Percentiles rank a stretch among this genome's conserved stretches.
These are phyloP conservation scores for Starmerella tilneyi DNA, from an alignment of 805 yeast species.

Conservation along the genomic window DNA sequence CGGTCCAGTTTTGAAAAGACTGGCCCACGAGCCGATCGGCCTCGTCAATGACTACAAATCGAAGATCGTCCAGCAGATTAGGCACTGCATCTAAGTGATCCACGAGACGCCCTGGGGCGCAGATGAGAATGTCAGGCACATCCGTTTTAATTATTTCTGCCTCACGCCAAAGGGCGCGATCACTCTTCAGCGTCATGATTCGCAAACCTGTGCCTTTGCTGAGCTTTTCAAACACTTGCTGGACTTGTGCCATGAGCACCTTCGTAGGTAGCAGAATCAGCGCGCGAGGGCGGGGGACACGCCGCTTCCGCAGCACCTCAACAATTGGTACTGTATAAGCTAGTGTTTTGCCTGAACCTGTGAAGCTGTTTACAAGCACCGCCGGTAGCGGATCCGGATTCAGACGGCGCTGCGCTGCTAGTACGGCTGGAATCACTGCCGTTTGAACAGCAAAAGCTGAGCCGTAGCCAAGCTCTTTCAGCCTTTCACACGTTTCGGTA, in stretches of 20 bases:
- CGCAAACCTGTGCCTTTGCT: slow-evolving; percentile 57
- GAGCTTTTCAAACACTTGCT: slow-evolving; percentile 47
- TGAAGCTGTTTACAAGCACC: slow-evolving; percentile 79
- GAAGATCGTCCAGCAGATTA: slow-evolving; percentile 51
- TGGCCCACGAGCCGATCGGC: slow-evolving; percentile 93
- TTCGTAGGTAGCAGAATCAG: slow-evolving; percentile 81
- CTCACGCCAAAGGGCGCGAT: slow-evolving; percentile 55
- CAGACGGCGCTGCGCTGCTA: slow-evolving; percentile 33
- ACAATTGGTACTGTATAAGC: slow-evolving; percentile 80
- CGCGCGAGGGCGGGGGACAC: slow-evolving; percentile 65
- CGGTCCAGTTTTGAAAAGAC: slow-evolving; percentile 87
- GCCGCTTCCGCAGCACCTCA: slow-evolving; percentile 49
- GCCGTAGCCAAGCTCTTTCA: slow-evolving; percentile 38
- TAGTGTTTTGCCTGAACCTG: slow-evolving; percentile 93
- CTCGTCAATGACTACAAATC: slow-evolving; percentile 74
- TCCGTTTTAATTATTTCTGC: slow-evolving; percentile 35
- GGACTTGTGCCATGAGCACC: slow-evolving; percentile 76
- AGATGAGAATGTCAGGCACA: slow-evolving; percentile 32
- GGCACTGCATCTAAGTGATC: slow-evolving; percentile 38
- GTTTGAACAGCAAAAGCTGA: slow-evolving; percentile 71
- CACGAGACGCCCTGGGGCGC: slow-evolving; percentile 81
- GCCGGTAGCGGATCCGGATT: slow-evolving; percentile 40
- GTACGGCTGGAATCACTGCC: slow-evolving; percentile 49
- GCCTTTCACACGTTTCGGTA: slow-evolving; percentile 37
- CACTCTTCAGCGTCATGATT: slow-evolving; percentile 48